Percentiles rank a stretch among this genome's conserved stretches.
These are phyloP conservation scores for Linnemannia elongata DNA, from an alignment of 192 early-diverging fungal genomes.

Conservation along the genomic window DNA sequence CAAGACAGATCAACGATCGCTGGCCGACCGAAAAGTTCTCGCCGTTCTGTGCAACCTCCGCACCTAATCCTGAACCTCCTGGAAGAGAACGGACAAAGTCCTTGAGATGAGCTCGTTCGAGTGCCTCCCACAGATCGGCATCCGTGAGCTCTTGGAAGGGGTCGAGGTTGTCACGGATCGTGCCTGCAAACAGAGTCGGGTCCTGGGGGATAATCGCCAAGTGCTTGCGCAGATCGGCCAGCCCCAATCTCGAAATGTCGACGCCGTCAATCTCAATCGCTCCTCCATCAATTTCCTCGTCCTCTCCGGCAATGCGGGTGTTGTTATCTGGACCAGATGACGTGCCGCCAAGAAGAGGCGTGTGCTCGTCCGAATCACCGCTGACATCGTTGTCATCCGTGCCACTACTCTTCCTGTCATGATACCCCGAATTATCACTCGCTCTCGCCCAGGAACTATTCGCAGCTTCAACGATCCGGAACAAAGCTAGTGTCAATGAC, in stretches of 20 bases:
- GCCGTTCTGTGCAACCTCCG: constrained; percentile 73
- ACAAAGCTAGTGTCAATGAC: constrained; percentile 65
- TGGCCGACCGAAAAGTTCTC: constrained; percentile 86
- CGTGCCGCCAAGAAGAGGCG: constrained; percentile 14
- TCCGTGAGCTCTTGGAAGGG: constrained; percentile 76
- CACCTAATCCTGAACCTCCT: constrained; percentile 3
- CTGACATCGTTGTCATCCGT: background rate
- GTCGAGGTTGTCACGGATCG: constrained; percentile 84
- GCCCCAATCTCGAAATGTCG: constrained; percentile 78
- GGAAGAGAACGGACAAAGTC: constrained; percentile 64
- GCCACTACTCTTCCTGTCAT: background rate
- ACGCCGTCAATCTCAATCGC: constrained; percentile 81
- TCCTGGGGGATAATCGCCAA: constrained; percentile 87
- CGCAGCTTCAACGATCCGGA: constrained; percentile 64
- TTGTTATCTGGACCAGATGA: background rate
- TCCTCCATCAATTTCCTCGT: constrained; percentile 76
- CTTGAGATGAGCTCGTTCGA: constrained; percentile 72
- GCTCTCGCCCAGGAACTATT: constrained; percentile 52
- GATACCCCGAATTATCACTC: constrained; percentile 41
- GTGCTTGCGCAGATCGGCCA: constrained; percentile 75
- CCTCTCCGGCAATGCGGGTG: constrained; percentile 3
- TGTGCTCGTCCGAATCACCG: background rate
- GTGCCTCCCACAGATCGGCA: constrained; percentile 70
- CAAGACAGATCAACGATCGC: constrained; percentile 85
- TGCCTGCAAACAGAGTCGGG: constrained; percentile 69